These are phyloP conservation scores for Linnemannia hyalina DNA, from an alignment of 192 early-diverging fungal species.

Conservation along the genomic window DNA sequence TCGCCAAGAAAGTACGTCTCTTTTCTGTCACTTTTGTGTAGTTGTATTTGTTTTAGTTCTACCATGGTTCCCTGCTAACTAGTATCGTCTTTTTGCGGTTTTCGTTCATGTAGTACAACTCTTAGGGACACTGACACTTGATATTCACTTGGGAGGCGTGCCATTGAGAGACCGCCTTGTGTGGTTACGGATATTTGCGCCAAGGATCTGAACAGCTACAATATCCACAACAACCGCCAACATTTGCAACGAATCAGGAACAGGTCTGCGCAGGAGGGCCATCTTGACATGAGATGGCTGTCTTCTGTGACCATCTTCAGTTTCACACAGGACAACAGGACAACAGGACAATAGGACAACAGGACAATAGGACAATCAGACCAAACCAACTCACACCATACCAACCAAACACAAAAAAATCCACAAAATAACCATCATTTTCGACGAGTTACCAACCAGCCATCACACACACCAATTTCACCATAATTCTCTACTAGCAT, in stretches of 20 bases:
- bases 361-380: not conserved
- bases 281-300: not conserved
- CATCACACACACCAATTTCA: too few relatives aligned
- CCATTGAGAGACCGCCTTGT: not conserved
- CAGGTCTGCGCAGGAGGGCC: not conserved
- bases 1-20: slow-evolving; percentile 68
- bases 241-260: not conserved
- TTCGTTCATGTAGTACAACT: slow-evolving; percentile 7
- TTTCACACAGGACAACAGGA: too few relatives aligned
- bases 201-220: not conserved
- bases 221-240: not conserved
- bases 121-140: not conserved
- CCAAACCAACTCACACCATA: not conserved
- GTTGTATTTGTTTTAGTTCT: not conserved
- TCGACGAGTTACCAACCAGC: not conserved
- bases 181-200: not conserved
- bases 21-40: not conserved
- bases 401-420: not conserved
- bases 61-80: not conserved
- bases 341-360: not conserved
- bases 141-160: not conserved
- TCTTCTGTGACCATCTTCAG: too few relatives aligned
- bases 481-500: too few relatives aligned
- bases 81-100: not conserved
- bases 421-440: not conserved